phyloP scores from a whole-genome alignment of 2,329 filamentous ascomycete genomes.

The Colletotrichum lentis region DNA sequence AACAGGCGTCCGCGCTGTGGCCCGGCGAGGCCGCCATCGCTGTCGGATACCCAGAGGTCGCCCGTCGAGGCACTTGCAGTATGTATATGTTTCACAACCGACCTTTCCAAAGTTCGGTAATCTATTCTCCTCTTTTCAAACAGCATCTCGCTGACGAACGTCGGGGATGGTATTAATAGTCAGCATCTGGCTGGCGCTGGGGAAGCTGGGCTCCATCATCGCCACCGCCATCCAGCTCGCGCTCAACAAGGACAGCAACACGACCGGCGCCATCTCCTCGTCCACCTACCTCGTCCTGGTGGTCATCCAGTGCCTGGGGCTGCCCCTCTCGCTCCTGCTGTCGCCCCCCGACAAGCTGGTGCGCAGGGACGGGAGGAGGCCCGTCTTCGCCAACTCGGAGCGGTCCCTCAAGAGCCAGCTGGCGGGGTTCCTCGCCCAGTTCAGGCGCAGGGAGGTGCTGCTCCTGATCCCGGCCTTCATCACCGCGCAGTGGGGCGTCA shows the following conservation, averaged over 20 bases:
- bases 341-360: conserved; percentile 56
- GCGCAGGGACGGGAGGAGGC: conserved; percentile 47
- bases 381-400: conserved; percentile 41
- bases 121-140: too few relatives aligned
- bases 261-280: conserved; percentile 55
- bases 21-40: conserved; percentile 48
- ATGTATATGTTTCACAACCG: too few relatives aligned
- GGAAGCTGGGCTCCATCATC: conserved; percentile 61
- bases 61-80: conserved; percentile 54
- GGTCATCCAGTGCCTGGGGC: conserved; percentile 54
- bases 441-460: conserved; percentile 28
- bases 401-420: conserved; percentile 42
- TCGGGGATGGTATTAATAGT: not conserved
- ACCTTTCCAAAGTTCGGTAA: too few relatives aligned
- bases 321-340: conserved; percentile 54
- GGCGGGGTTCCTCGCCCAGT: conserved; percentile 22
- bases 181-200: conserved; percentile 62
- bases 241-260: conserved; percentile 54
- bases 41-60: conserved; percentile 46
- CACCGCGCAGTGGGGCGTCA: conserved; percentile 39
- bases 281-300: conserved; percentile 53
- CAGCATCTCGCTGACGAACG: too few relatives aligned
- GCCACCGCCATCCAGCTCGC: conserved; percentile 60
- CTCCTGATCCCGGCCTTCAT: conserved; percentile 37
- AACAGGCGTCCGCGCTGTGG: conserved; percentile 49